These are phyloP conservation scores for Podospora comata DNA, from an alignment of 495 filamentous ascomycete species.

Conservation along the genomic window DNA sequence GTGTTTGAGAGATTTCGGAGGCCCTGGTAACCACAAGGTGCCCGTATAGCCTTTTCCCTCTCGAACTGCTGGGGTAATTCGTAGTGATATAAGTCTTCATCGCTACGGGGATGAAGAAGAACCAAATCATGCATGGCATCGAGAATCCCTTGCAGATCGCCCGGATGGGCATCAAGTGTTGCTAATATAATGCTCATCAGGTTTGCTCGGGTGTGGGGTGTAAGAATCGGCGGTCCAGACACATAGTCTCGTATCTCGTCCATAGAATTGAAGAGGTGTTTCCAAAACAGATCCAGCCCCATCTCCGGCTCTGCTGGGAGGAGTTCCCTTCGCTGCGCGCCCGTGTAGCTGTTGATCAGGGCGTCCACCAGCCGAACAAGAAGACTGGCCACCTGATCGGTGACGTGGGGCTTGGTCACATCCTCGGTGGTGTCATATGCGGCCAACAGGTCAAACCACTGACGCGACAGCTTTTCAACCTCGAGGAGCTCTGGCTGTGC, in stretches of 20 bases:
- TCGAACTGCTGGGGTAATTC: constrained; percentile 60
- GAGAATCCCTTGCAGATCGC: constrained; percentile 50
- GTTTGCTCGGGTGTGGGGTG: constrained; percentile 56
- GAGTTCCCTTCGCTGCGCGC: constrained; percentile 8
- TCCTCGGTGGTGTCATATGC: constrained; percentile 39
- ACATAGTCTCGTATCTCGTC: constrained; percentile 37
- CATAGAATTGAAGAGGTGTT: constrained; percentile 65
- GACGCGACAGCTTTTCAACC: constrained; percentile 30
- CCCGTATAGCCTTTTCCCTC: constrained; percentile 64
- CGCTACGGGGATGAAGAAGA: constrained; percentile 32
- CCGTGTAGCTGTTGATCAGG: constrained; percentile 1
- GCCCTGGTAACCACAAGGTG: constrained; percentile 75
- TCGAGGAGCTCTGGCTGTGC: constrained; percentile 49
- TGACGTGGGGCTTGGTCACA: constrained; percentile 47
- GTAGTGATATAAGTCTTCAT: constrained; percentile 47
- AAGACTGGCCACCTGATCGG: constrained; percentile 48
- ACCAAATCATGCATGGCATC: constrained; percentile 51
- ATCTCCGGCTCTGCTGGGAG: constrained; percentile 41
- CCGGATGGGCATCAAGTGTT: constrained; percentile 54
- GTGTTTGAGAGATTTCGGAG: constrained; percentile 90
- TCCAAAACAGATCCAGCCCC: constrained; percentile 58
- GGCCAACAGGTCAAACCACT: constrained; percentile 27
- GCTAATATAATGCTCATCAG: constrained; percentile 61
- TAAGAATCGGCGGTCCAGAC: constrained; percentile 43
- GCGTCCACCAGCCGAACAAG: constrained; percentile 38